These are phyloP conservation scores for Gossypium bickii DNA, from an alignment of 345 rosid genomes.

Conservation along the genomic window DNA sequence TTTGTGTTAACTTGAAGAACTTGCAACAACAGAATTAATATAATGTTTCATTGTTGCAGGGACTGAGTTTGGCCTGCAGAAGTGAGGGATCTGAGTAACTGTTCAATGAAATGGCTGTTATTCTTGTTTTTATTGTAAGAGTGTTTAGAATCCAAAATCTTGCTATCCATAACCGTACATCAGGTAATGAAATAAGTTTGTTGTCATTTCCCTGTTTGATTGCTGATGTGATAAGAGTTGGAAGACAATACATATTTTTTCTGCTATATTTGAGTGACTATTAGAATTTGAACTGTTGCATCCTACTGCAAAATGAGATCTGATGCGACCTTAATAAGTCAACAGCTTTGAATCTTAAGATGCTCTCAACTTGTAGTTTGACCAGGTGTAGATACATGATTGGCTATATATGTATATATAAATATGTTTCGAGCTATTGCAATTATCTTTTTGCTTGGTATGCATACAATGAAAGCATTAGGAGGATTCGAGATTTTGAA, in stretches of 20 bases:
- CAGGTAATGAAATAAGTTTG: slow-evolving; percentile 31
- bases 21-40: neutral
- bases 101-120: slow-evolving; percentile 6
- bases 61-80: slow-evolving; percentile 12
- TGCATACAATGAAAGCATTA: too few species aligned
- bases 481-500: too few species aligned
- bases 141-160: neutral
- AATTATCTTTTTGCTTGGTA: too few species aligned
- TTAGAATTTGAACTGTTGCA: too few species aligned
- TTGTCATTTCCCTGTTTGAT: slow-evolving; percentile 7
- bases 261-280: neutral
- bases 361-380: too few species aligned
- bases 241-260: neutral
- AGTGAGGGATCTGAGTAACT: slow-evolving; percentile 9
- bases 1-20: neutral
- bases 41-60: slow-evolving; percentile 19
- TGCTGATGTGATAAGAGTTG: neutral
- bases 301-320: too few species aligned
- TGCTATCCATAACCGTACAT: slow-evolving; percentile 16
- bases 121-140: neutral
- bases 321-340: too few species aligned
- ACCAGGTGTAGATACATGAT: too few species aligned
- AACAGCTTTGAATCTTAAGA: too few species aligned
- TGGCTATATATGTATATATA: too few species aligned
- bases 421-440: too few species aligned